These are phyloP conservation scores for Trichomonascus vanleenenianus DNA, from an alignment of 805 yeast genomes.

Conservation along the genomic window DNA sequence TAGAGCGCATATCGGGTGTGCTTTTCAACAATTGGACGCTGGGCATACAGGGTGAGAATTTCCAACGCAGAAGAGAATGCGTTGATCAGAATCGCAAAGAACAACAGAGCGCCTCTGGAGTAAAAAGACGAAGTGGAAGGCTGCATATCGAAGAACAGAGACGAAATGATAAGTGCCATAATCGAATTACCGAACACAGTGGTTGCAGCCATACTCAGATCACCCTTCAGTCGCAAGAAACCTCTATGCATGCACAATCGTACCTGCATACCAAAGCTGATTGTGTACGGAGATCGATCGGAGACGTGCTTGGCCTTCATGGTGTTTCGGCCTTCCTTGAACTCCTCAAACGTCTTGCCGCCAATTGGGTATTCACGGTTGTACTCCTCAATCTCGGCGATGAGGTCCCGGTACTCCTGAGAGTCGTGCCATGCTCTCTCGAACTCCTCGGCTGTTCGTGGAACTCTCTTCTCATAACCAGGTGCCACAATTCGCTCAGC, in stretches of 20 bases:
- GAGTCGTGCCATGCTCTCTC: slow-evolving; percentile 43
- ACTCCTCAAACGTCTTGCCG: slow-evolving; percentile 20
- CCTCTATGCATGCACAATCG: slow-evolving; percentile 40
- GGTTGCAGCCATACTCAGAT: slow-evolving; percentile 38
- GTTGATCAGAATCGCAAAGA: slow-evolving; percentile 43
- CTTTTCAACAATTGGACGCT: slow-evolving; percentile 50
- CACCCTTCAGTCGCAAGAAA: slow-evolving; percentile 47
- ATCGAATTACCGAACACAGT: slow-evolving; percentile 38
- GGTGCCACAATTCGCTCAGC: slow-evolving; percentile 37
- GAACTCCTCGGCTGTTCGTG: slow-evolving; percentile 47
- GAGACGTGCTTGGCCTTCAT: slow-evolving; percentile 28
- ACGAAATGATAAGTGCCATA: slow-evolving; percentile 51
- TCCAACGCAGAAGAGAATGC: slow-evolving; percentile 40
- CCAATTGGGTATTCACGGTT: slow-evolving; percentile 18
- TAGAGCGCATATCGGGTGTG: slow-evolving; percentile 52
- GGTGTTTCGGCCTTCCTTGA: slow-evolving; percentile 24
- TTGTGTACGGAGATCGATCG: slow-evolving; percentile 34
- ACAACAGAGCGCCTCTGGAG: slow-evolving; percentile 53
- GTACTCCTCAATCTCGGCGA: slow-evolving; percentile 38
- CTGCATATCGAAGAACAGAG: slow-evolving; percentile 46
- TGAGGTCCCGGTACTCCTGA: slow-evolving; percentile 33
- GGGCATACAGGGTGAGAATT: slow-evolving; percentile 36
- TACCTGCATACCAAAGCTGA: slow-evolving; percentile 39
- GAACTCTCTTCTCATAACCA: slow-evolving; percentile 43
- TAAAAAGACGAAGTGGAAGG: slow-evolving; percentile 45